A percentile compares a stretch with the other conserved stretches of the same genome.
Evolutionary conservation across 441 rosid genomes (phyloP).

Genomic region (Metrosideros polymorpha): DNA sequence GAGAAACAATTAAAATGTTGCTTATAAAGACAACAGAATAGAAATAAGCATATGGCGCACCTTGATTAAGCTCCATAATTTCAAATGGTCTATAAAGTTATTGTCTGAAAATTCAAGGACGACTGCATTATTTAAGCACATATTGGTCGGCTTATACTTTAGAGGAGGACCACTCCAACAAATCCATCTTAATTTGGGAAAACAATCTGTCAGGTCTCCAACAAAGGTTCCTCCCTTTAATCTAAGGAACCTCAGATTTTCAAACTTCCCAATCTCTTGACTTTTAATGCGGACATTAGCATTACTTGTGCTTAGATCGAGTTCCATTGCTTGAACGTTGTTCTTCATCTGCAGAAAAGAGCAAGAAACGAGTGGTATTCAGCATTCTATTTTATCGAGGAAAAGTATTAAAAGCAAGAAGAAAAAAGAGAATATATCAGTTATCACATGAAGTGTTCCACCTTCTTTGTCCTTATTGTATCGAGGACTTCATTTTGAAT

Average conservation of each 20-base stretch:
- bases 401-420: neutral
- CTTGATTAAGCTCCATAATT: neutral
- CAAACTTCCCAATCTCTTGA: neutral
- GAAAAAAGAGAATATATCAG: neutral
- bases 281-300: neutral
- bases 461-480: neutral
- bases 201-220: neutral
- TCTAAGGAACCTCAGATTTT: neutral
- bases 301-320: no score
- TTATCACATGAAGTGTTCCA: fast-evolving
- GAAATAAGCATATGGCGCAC: neutral
- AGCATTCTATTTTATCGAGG: neutral
- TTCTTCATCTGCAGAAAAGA: neutral
- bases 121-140: neutral
- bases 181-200: neutral
- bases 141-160: neutral
- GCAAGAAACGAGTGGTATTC: neutral
- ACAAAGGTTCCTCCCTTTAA: fast-evolving
- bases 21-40: neutral
- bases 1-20: neutral
- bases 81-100: neutral
- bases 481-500: fast-evolving
- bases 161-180: fast-evolving
- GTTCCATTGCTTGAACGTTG: neutral
- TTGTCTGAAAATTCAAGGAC: fast-evolving